Percentiles rank a stretch among this genome's conserved stretches.
phyloP scores from a whole-genome alignment of 2,329 filamentous ascomycete species.

The Talaromyces albobiverticillius region DNA sequence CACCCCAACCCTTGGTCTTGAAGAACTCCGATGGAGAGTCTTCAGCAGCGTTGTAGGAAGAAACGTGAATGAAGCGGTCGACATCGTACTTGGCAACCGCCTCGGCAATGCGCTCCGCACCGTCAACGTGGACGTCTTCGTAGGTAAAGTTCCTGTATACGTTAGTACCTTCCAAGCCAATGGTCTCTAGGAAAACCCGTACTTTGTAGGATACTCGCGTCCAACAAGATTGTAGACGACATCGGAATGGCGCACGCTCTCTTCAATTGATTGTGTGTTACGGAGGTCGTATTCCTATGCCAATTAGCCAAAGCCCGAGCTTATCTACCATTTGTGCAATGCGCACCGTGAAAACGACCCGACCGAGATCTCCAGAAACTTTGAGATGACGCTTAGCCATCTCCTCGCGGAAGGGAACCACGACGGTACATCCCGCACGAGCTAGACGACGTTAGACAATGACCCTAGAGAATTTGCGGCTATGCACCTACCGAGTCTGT shows the following conservation, averaged over 20 bases:
- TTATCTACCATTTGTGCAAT: background rate
- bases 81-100: conserved; percentile 97
- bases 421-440: conserved; percentile 87
- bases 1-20: conserved; percentile 80
- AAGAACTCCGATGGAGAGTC: conserved; percentile 86
- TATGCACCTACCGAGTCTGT: conserved; percentile 68
- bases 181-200: conserved; percentile 29
- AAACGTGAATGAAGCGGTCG: conserved; percentile 94
- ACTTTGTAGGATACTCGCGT: conserved; percentile 95
- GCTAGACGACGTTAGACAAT: conserved; percentile 54
- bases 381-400: conserved; percentile 98
- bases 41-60: conserved; percentile 83
- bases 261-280: conserved; percentile 93
- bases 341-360: conserved; percentile 71
- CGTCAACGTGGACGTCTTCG: conserved; percentile 89
- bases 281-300: conserved; percentile 84
- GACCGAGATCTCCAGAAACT: conserved; percentile 88
- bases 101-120: conserved; percentile 86
- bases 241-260: conserved; percentile 94
- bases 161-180: conserved; percentile 23
- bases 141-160: conserved; percentile 83
- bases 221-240: conserved; percentile 96
- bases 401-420: conserved; percentile 92
- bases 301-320: background rate
- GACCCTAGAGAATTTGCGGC: conserved; percentile 24